phyloP scores from a whole-genome alignment of 331 rosid genomes.

The Arachis monticola region DNA sequence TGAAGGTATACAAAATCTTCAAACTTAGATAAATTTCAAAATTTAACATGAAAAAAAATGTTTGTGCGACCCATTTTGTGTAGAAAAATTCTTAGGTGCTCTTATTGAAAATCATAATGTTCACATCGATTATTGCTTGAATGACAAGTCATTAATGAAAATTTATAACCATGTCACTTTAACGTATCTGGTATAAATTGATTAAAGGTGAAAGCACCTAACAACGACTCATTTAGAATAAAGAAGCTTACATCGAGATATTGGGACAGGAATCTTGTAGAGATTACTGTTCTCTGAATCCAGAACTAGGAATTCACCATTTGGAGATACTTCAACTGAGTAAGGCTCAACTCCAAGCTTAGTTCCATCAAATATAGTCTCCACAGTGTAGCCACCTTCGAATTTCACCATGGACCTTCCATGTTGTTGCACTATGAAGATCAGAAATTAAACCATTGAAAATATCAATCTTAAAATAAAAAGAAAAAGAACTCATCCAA shows the following conservation, averaged over 20 bases:
- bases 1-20: background rate
- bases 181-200: too few relatives aligned
- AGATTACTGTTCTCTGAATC: conserved; percentile 92
- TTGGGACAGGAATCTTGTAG: conserved; percentile 74
- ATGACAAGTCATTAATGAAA: too few relatives aligned
- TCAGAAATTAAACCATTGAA: conserved; percentile 35
- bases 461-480: conserved; percentile 24
- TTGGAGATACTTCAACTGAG: conserved; percentile 68
- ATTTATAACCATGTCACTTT: too few relatives aligned
- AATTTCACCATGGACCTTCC: conserved; percentile 93
- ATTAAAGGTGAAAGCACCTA: too few relatives aligned
- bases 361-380: conserved; percentile 91
- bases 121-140: too few relatives aligned
- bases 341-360: conserved; percentile 93
- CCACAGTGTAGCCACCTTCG: conserved; percentile 87
- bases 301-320: conserved; percentile 82
- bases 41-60: background rate
- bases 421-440: conserved; percentile 53
- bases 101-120: too few relatives aligned
- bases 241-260: conserved; percentile 73
- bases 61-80: too few relatives aligned
- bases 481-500: conserved; percentile 18
- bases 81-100: too few relatives aligned
- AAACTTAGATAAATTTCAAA: conserved; percentile 6
- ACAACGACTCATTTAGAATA: background rate